Percentiles rank a stretch among this genome's conserved stretches.
phyloP scores from a whole-genome alignment of 345 rosid species.

The Toxicodendron radicans region DNA sequence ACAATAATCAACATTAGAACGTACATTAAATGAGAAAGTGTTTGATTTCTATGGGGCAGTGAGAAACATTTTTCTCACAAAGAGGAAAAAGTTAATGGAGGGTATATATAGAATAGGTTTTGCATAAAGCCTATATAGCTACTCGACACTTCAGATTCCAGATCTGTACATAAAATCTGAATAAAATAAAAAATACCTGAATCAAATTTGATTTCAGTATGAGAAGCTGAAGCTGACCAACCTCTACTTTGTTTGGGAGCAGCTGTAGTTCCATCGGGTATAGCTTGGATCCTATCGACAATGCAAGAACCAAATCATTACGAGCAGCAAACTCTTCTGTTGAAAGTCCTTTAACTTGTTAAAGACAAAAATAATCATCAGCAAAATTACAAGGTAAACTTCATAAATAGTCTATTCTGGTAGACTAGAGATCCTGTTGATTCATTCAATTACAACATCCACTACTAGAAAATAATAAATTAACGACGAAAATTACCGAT shows the following conservation, averaged over 20 bases:
- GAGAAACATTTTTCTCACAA: not conserved
- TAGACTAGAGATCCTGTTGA: not conserved
- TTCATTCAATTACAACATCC: not conserved
- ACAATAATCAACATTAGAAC: not conserved
- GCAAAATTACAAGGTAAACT: not conserved
- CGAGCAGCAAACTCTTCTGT: conserved; percentile 87
- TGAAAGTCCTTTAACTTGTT: conserved; percentile 87
- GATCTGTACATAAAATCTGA: conserved; percentile 1
- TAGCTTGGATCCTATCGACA: conserved; percentile 93
- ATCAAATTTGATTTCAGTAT: conserved; percentile 86
- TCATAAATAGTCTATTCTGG: not conserved
- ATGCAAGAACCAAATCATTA: conserved; percentile 87
- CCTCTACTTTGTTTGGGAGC: conserved; percentile 73
- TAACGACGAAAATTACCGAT: no score
- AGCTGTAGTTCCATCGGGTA: conserved; percentile 91
- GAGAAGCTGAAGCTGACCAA: conserved; percentile 77
- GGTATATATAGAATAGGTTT: not conserved
- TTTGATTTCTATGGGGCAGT: not conserved
- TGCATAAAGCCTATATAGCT: conserved; percentile 2
- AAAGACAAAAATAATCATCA: not conserved
- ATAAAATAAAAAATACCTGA: conserved; percentile 51
- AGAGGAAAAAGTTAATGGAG: not conserved
- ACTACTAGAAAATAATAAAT: no score
- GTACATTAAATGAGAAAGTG: not conserved
- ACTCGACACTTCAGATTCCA: not conserved